phyloP scores from a whole-genome alignment of 441 rosid species.

The Brassica hybrid region DNA sequence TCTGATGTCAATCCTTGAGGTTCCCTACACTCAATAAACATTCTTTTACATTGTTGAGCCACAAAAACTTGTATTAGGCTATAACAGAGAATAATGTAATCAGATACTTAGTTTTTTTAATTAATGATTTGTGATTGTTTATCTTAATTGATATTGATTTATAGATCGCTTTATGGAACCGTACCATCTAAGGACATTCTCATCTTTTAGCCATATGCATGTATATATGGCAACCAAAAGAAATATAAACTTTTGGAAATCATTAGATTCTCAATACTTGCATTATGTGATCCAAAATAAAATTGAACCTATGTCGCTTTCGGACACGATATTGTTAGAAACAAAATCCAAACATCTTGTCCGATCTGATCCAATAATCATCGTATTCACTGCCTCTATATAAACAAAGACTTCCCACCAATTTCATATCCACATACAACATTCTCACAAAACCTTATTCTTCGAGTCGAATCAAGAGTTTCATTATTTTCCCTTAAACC shows the following conservation, averaged over 20 bases:
- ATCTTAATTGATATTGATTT: neutral
- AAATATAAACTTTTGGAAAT: conserved; percentile 5
- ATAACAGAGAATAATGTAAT: neutral
- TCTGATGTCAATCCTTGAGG: conserved; percentile 1
- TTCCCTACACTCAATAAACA: neutral
- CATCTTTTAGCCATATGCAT: conserved; percentile 29
- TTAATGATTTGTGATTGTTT: neutral
- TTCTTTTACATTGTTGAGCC: neutral
- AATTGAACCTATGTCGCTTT: conserved; percentile 35
- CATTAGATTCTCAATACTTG: conserved; percentile 28
- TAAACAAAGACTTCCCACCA: conserved; percentile 26
- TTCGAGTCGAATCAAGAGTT: neutral
- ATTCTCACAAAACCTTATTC: conserved; percentile 7
- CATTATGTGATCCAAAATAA: conserved; percentile 33
- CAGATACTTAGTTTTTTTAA: neutral
- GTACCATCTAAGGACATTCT: conserved; percentile 36
- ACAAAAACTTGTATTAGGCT: neutral
- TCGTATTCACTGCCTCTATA: conserved; percentile 36
- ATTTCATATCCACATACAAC: conserved; percentile 38
- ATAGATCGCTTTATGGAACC: conserved; percentile 26
- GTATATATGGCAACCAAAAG: neutral
- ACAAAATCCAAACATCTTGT: conserved; percentile 36
- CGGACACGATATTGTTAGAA: conserved; percentile 40
- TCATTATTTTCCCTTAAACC: neutral
- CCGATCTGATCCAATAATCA: conserved; percentile 34